Evolutionary conservation across 1,139 yeast genomes (phyloP).

Genomic region (Kodamaea anthophila): DNA sequence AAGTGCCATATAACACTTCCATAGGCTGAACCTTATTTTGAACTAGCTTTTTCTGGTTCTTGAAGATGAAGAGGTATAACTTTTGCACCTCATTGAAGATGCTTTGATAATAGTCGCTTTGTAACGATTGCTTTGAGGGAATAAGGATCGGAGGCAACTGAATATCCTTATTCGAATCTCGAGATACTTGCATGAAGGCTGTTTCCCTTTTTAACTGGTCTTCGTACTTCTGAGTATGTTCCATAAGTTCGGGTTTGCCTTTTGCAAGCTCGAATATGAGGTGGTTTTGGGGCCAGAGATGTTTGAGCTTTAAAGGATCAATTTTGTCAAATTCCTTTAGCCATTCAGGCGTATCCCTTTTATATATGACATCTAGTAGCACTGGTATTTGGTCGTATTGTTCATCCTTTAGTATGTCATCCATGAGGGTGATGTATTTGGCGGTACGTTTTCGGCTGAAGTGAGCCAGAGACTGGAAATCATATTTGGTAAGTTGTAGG

Average conservation of each 20-base stretch:
- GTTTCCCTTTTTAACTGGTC: conserved; percentile 6
- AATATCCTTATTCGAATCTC: too few relatives aligned
- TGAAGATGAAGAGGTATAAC: conserved; percentile 19
- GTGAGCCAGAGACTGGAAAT: conserved; percentile 7
- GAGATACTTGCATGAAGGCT: too few relatives aligned
- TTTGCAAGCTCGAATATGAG: conserved; percentile 26
- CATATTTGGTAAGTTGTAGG: conserved; percentile 1
- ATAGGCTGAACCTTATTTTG: conserved; percentile 24
- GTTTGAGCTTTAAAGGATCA: conserved; percentile 18
- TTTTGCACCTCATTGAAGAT: conserved; percentile 12
- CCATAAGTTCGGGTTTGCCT: conserved; percentile 5
- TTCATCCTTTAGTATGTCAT: conserved; percentile 25
- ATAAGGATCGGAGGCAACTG: too few relatives aligned
- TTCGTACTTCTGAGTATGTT: conserved; percentile 10
- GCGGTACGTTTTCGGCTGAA: conserved; percentile 11
- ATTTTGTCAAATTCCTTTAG: conserved; percentile 16
- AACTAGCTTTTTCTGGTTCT: conserved; percentile 13
- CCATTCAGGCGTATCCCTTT: conserved; percentile 16
- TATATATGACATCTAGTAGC: conserved; percentile 27
- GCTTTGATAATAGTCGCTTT: not conserved
- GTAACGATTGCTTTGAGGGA: too few relatives aligned
- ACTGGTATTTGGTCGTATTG: conserved; percentile 19
- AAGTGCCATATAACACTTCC: conserved; percentile 31
- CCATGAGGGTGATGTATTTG: conserved; percentile 11
- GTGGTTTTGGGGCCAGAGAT: conserved; percentile 34